phyloP scores from a whole-genome alignment of 768 basidiomycete species.

The Mycena floridula region DNA sequence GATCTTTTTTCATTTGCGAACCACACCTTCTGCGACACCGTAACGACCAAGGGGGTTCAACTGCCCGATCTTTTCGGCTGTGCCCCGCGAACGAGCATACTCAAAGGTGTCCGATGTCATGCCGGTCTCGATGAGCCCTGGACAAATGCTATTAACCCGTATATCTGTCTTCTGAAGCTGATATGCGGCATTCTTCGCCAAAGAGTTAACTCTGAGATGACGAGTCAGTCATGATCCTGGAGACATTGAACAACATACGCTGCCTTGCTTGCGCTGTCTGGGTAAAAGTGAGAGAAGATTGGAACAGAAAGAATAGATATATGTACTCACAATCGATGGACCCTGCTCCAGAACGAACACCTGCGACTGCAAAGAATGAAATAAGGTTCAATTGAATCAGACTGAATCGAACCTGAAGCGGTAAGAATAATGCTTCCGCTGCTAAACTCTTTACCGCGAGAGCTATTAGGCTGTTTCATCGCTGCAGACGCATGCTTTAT shows the following conservation, averaged over 20 bases:
- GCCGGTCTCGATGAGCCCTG: slow-evolving; percentile 80
- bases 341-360: slow-evolving; percentile 78
- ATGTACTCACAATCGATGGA: slow-evolving; percentile 75
- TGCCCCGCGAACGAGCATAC: slow-evolving; percentile 69
- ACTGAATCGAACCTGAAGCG: slow-evolving; percentile 57
- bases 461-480: slow-evolving; percentile 64
- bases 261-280: slow-evolving; percentile 91
- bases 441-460: slow-evolving; percentile 59
- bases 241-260: slow-evolving; percentile 48
- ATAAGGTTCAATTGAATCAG: background rate
- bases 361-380: slow-evolving; percentile 56
- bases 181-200: slow-evolving; percentile 77
- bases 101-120: slow-evolving; percentile 83
- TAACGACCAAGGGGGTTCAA: slow-evolving; percentile 80
- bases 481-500: slow-evolving; percentile 81
- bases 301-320: background rate
- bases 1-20: slow-evolving; percentile 1
- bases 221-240: background rate
- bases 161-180: slow-evolving; percentile 79
- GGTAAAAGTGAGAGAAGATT: slow-evolving; percentile 7
- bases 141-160: slow-evolving; percentile 86
- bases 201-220: slow-evolving; percentile 72
- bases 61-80: slow-evolving; percentile 70
- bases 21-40: slow-evolving; percentile 71
- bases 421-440: slow-evolving; percentile 86